Base-by-base conservation (phyloP, 2,329 filamentous ascomycete genomes). In the Ceratocystis diversiconidia region DNA sequence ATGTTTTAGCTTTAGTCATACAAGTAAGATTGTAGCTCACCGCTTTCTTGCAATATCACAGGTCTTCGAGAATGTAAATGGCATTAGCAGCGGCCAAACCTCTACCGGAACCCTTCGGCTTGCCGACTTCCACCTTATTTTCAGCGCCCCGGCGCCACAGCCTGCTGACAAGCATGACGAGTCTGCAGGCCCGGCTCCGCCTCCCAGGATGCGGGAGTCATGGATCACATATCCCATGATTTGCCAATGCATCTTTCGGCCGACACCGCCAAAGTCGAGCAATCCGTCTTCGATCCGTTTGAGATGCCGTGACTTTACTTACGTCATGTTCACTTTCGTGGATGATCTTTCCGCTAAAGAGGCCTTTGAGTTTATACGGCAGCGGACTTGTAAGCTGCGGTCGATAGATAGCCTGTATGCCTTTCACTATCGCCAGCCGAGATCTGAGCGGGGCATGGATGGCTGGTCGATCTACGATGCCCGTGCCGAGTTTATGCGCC, bases 211-310 rank as follows among this genome's bases (percentile, higher is more conserved):
- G 62, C 76, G 85, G 73, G 89, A 96, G 75, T 84, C 89, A 73
- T 99, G 92, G 89, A 90, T 97, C 65, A 92, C 94, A 17, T 99
- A 92, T 75, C 92, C 92, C 28, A 92, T 97, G 76, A 90, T 99
- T 71, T 84, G 84, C 50, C 84, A 86, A 72, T 96, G 92, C 76
- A 84, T 82, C 28, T 85, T 92, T 70, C 85, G 90, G 67, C 88
- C 90, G 32, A 85, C 86, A 60, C 86, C 88, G 19, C 80, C 84
- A 5, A 79, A 80, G 12, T 87, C 88, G 66, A 82, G 85, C 62
- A 82, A 90, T 68, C 82, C 85, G 41, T 90, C 92, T 5, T 89
- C 89, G 2, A 90, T 99, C 72, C 87, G 92, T 63, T 78, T 99
- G 68, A 86, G 91, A 64, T 91, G 92, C 73, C 88, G 92, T 66